phyloP scores from a whole-genome alignment of 169 alveolate species.

The Plasmodium blacklocki region DNA sequence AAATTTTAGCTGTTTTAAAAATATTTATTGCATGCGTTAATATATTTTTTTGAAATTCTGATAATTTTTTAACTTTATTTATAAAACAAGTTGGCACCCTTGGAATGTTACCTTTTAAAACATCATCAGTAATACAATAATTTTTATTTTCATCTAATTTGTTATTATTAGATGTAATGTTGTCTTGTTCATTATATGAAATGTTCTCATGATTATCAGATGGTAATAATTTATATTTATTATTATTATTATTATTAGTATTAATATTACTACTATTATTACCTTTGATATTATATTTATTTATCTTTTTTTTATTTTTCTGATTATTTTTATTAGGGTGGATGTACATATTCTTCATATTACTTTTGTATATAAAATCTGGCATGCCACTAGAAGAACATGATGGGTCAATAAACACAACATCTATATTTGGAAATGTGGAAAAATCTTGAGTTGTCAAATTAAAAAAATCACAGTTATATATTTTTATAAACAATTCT shows the following conservation, averaged over 20 bases:
- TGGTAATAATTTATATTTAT: neutral
- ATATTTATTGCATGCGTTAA: slow-evolving; percentile 42
- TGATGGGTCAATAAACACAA: slow-evolving; percentile 65
- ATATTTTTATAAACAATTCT: slow-evolving; percentile 46
- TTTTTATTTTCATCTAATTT: neutral
- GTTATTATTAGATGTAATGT: neutral
- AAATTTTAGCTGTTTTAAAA: slow-evolving; percentile 27
- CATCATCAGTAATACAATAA: neutral
- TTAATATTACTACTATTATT: neutral
- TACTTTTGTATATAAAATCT: slow-evolving; percentile 37
- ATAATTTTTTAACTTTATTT: slow-evolving; percentile 32
- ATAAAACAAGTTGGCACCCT: slow-evolving; percentile 18
- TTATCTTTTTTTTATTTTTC: neutral
- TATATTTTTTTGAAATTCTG: slow-evolving; percentile 64
- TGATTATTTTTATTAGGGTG: neutral
- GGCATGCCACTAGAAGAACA: slow-evolving; percentile 78
- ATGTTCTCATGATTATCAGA: neutral
- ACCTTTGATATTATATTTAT: neutral
- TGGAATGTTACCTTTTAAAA: slow-evolving; percentile 30
- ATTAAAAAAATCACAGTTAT: slow-evolving; percentile 54
- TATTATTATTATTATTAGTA: neutral
- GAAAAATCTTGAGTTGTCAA: slow-evolving; percentile 15
- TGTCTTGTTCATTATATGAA: neutral
- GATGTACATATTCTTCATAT: neutral
- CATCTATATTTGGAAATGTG: slow-evolving; percentile 21